Evolutionary conservation across 164 flowering plant genomes (phyloP).

Genomic region (Chimonanthus salicifolius): DNA sequence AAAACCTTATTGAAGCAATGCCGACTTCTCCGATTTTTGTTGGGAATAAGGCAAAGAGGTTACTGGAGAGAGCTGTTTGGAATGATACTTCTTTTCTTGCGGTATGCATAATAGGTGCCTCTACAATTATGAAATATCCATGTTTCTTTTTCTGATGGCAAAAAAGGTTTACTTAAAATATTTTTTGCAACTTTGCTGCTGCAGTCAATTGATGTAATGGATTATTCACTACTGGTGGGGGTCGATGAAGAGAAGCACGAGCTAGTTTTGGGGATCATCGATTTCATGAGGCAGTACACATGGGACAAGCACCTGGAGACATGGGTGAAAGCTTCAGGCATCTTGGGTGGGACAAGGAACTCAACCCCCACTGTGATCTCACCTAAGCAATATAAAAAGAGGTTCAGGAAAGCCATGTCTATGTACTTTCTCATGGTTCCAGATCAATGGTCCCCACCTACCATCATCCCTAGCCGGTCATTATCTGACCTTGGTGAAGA

Average conservation of each 20-base stretch:
- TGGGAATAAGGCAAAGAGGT: conserved; percentile 89
- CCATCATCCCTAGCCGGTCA: conserved; percentile 54
- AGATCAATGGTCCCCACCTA: conserved; percentile 85
- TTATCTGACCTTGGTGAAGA: conserved; percentile 65
- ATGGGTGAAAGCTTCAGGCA: conserved; percentile 96
- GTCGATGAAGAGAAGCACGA: conserved; percentile 90
- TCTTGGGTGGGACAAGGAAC: conserved; percentile 85
- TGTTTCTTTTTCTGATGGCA: background rate
- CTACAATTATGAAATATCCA: background rate
- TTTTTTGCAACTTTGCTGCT: background rate
- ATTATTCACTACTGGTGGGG: conserved; percentile 91
- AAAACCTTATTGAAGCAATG: conserved; percentile 96
- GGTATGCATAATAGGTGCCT: conserved; percentile 42
- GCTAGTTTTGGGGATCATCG: conserved; percentile 92
- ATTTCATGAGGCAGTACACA: conserved; percentile 97
- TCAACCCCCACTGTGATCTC: conserved; percentile 88
- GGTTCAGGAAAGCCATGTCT: conserved; percentile 98
- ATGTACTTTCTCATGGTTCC: conserved; percentile 94
- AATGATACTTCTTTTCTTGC: conserved; percentile 97
- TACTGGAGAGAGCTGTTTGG: conserved; percentile 98
- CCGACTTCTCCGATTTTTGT: conserved; percentile 98
- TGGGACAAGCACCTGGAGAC: conserved; percentile 99
- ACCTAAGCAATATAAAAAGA: conserved; percentile 91
- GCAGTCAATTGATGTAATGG: conserved; percentile 97
- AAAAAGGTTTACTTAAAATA: background rate